Evolutionary conservation across 305 asterid species (phyloP).

Genomic region (Fraxinus xanthoxyloides): DNA sequence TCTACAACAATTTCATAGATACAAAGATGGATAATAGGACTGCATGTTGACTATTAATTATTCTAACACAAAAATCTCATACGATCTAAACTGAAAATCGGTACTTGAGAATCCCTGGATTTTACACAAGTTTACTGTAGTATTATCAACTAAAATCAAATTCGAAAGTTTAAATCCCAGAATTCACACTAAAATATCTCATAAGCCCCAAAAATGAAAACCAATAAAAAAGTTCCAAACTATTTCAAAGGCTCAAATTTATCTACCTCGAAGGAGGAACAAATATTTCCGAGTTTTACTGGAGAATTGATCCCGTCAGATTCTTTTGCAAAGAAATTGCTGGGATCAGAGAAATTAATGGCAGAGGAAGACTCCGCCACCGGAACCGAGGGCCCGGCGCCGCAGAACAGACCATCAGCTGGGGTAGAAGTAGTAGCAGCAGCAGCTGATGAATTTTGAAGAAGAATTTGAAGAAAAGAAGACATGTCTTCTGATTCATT

Average conservation of each 20-base stretch:
- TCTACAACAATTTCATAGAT: background rate
- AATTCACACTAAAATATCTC: background rate
- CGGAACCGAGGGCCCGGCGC: conserved; percentile 33
- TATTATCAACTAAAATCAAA: background rate
- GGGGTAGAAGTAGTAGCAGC: conserved; percentile 40
- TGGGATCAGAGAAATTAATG: conserved; percentile 71
- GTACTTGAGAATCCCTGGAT: background rate
- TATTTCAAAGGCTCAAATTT: background rate
- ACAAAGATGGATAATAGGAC: background rate
- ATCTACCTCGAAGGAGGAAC: conserved; percentile 46
- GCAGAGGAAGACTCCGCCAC: conserved; percentile 52
- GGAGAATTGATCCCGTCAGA: conserved; percentile 38
- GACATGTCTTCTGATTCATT: conserved; percentile 84
- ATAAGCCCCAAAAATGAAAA: background rate
- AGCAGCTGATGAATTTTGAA: conserved; percentile 56
- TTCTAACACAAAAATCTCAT: background rate
- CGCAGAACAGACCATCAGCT: conserved; percentile 33
- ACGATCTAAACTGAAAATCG: background rate
- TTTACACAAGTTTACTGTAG: background rate
- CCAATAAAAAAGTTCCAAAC: background rate
- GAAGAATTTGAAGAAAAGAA: conserved; percentile 67
- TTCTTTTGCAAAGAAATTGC: conserved; percentile 43
- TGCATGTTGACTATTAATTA: background rate
- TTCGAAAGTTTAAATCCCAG: conserved; percentile 2
- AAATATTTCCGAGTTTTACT: conserved; percentile 36